Base-by-base conservation (phyloP, 2,329 filamentous ascomycete genomes). In the Calonectria leucothoes region DNA sequence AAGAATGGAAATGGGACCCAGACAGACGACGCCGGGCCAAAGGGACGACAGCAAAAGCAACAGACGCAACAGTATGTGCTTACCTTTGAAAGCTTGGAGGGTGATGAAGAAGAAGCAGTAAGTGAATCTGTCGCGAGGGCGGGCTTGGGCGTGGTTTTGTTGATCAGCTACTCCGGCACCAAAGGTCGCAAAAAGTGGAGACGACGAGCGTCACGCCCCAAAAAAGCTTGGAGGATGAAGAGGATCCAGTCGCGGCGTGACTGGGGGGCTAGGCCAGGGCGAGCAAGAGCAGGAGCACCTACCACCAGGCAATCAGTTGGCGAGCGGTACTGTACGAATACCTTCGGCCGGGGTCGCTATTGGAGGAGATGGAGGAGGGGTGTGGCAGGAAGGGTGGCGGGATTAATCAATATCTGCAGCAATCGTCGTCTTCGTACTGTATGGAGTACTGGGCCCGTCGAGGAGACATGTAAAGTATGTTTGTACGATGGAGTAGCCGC, bases 111-210 rank as follows among this genome's bases (percentile, higher is more conserved):
- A 80, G 75, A 61, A 81, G 75, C 77, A 80, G 72, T 75, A 74
- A 80, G 55, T 45, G 66, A 76, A 27, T 74, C 63, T 74, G 73
- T 77, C 77, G 79, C 78, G 75, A 80, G 73, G 79, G 79, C 75
- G 79, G 79, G 79, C 73, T 79, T 70, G 75, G 75, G 77, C 78
- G 48, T 80, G 78, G 75, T 81, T 81, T 81, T 81, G 79, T 80
- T 81, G 75, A 80, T 81, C 77, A 79, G 77, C 73, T 78, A 61
- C 74, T 74, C 74, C 71, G 72, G 67, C 76, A 74, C 77, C 70
- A 78, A 80, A 78, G 69, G 78, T 67, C 73, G 70, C 73, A 73
- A 79, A 81, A 75, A 80, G 79, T 80, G 79, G 79, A 25, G 73
- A 69, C 71, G 65, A 51, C 27, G 14, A 81, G 73, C 79, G 79